phyloP scores from a whole-genome alignment of 2,329 filamentous ascomycete genomes.

The Alternaria arborescens region DNA sequence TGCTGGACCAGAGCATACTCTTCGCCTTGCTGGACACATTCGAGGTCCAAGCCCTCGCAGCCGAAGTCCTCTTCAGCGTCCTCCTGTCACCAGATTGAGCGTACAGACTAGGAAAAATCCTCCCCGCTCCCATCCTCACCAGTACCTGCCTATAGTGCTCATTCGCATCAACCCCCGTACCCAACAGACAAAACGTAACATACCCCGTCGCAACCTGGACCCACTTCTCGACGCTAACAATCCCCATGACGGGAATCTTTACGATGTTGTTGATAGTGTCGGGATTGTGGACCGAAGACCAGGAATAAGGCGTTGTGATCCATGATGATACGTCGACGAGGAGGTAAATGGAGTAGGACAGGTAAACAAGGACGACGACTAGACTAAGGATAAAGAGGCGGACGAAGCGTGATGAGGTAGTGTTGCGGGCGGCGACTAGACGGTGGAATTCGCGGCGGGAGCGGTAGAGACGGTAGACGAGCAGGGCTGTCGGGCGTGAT shows the following conservation, averaged over 20 bases:
- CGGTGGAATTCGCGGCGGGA: conserved; percentile 67
- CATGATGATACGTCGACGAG: conserved; percentile 45
- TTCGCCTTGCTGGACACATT: conserved; percentile 35
- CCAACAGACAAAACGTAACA: conserved; percentile 70
- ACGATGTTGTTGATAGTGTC: conserved; percentile 55
- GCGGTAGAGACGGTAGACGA: conserved; percentile 67
- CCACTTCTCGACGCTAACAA: conserved; percentile 65
- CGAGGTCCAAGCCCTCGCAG: conserved; percentile 27
- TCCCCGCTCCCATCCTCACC: conserved; percentile 37
- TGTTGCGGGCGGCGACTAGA: conserved; percentile 63
- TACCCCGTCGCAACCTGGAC: conserved; percentile 63
- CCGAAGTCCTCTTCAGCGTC: conserved; percentile 25
- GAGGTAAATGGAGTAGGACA: conserved; percentile 61
- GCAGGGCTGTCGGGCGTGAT: conserved; percentile 57
- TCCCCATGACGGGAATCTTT: conserved; percentile 57
- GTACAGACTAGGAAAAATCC: conserved; percentile 42
- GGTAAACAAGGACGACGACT: conserved; percentile 58
- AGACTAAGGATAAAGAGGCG: conserved; percentile 67
- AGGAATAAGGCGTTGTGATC: conserved; percentile 59
- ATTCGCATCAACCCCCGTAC: conserved; percentile 67
- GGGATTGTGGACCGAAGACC: conserved; percentile 61
- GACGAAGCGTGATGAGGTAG: conserved; percentile 68
- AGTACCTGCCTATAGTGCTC: conserved; percentile 42
- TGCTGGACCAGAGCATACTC: conserved; percentile 32
- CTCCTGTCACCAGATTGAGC: conserved; percentile 19